A percentile compares a stretch with the other conserved stretches of the same genome.
Evolutionary conservation across 2,329 filamentous ascomycete species (phyloP).

Genomic region (Clarireedia hainanense): DNA sequence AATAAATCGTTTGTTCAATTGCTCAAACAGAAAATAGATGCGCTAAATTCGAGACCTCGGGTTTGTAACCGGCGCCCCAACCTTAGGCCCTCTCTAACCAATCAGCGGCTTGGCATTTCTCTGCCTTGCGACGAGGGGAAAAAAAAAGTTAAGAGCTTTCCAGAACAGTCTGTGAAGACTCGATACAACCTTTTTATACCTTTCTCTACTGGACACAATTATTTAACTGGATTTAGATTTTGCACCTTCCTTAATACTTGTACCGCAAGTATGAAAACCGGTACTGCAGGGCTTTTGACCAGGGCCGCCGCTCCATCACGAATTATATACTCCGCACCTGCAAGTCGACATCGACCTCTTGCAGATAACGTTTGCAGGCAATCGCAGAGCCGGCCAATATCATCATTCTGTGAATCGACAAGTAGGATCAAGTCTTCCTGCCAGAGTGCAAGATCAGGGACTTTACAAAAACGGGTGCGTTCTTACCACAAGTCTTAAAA

Average conservation of each 20-base stretch:
- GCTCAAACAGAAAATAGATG: background rate
- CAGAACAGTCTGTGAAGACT: conserved; percentile 7
- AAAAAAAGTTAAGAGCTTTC: conserved; percentile 11
- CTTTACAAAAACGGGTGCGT: conserved; percentile 22
- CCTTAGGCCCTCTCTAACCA: background rate
- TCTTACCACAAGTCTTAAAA: background rate
- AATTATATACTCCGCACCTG: conserved; percentile 22
- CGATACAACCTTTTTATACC: background rate
- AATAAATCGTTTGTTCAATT: too few relatives aligned
- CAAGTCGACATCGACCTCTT: conserved; percentile 18
- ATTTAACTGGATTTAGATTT: background rate
- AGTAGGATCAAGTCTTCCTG: background rate
- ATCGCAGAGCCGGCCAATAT: conserved; percentile 16
- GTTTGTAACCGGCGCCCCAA: background rate
- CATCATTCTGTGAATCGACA: background rate
- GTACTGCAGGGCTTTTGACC: conserved; percentile 25
- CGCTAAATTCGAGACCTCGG: background rate
- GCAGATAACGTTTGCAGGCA: conserved; percentile 12
- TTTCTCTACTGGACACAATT: background rate
- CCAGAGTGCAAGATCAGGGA: background rate
- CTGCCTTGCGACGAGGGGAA: background rate
- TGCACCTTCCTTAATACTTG: background rate
- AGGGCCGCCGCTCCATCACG: conserved; percentile 26
- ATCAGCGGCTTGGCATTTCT: conserved; percentile 1
- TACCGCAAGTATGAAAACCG: conserved; percentile 24